phyloP scores from a whole-genome alignment of 1,284 basidiomycete genomes.

The Pseudozyma tsukubaensis region DNA sequence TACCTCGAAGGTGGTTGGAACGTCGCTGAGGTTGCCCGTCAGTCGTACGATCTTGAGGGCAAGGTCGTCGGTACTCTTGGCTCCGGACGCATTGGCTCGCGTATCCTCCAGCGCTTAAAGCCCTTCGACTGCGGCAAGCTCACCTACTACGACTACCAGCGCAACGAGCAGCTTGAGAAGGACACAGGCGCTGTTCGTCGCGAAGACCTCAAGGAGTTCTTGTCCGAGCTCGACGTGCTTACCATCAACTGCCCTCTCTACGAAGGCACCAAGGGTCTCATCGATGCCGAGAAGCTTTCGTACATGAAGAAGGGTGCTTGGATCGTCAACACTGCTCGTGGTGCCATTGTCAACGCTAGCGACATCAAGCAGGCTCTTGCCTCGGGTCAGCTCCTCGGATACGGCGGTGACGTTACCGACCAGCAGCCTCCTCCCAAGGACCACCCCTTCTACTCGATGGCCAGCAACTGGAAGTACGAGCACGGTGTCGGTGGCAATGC shows the following conservation, averaged over 20 bases:
- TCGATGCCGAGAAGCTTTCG: constrained; percentile 81
- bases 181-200: constrained; percentile 81
- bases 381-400: constrained; percentile 78
- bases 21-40: constrained; percentile 68
- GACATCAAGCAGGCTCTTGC: constrained; percentile 82
- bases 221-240: constrained; percentile 81
- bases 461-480: constrained; percentile 71
- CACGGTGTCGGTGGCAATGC: constrained; percentile 76
- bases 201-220: constrained; percentile 85
- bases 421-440: constrained; percentile 72
- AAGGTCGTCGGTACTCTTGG: constrained; percentile 88
- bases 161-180: constrained; percentile 78
- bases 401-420: constrained; percentile 72
- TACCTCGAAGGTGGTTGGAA: constrained; percentile 56
- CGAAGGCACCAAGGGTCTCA: constrained; percentile 78
- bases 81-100: constrained; percentile 71
- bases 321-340: constrained; percentile 93
- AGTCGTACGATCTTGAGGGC: constrained; percentile 83
- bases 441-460: constrained; percentile 84
- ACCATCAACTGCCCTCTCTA: constrained; percentile 92
- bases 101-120: constrained; percentile 83
- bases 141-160: constrained; percentile 90
- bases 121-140: constrained; percentile 93
- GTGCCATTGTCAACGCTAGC: constrained; percentile 88
- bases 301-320: constrained; percentile 89